phyloP scores from a whole-genome alignment of 345 rosid genomes.

The Arabidopsis thaliana region DNA sequence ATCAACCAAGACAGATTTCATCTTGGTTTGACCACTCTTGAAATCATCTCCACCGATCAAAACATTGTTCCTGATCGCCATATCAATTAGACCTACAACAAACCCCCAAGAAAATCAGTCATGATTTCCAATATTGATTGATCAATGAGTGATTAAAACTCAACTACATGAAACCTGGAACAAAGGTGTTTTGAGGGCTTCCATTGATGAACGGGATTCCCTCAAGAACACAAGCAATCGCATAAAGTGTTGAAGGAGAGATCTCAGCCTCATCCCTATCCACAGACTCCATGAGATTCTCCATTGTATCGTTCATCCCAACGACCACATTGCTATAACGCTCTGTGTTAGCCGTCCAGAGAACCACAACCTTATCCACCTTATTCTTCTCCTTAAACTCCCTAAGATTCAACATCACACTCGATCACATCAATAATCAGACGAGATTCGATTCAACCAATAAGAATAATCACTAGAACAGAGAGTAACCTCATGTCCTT shows the following conservation, averaged over 20 bases:
- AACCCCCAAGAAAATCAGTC: not conserved
- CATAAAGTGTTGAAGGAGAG: slow-evolving; percentile 94
- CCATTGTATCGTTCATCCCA: slow-evolving; percentile 91
- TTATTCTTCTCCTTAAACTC: slow-evolving; percentile 87
- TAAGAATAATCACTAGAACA: not conserved
- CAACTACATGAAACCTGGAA: slow-evolving; percentile 50
- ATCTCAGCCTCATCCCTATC: slow-evolving; percentile 86
- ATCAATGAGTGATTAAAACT: not conserved
- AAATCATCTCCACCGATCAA: slow-evolving; percentile 99
- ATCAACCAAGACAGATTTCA: slow-evolving; percentile 96
- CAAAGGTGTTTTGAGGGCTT: slow-evolving; percentile 97
- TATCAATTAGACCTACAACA: slow-evolving; percentile 70
- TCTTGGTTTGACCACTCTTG: slow-evolving; percentile 99
- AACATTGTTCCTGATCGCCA: slow-evolving; percentile 78
- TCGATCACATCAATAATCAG: not conserved
- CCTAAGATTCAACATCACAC: slow-evolving; percentile 45
- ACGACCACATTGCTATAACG: slow-evolving; percentile 87
- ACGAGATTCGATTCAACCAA: not conserved
- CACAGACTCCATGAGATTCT: slow-evolving; percentile 73
- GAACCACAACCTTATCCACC: slow-evolving; percentile 87
- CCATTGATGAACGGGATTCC: slow-evolving; percentile 93
- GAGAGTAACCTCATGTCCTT: slow-evolving; percentile 74
- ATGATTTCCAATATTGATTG: not conserved
- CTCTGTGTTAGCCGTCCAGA: slow-evolving; percentile 99
- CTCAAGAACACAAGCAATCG: slow-evolving; percentile 86